These are phyloP conservation scores for Alternaria atra DNA, from an alignment of 2,329 filamentous ascomycete species.

Conservation along the genomic window DNA sequence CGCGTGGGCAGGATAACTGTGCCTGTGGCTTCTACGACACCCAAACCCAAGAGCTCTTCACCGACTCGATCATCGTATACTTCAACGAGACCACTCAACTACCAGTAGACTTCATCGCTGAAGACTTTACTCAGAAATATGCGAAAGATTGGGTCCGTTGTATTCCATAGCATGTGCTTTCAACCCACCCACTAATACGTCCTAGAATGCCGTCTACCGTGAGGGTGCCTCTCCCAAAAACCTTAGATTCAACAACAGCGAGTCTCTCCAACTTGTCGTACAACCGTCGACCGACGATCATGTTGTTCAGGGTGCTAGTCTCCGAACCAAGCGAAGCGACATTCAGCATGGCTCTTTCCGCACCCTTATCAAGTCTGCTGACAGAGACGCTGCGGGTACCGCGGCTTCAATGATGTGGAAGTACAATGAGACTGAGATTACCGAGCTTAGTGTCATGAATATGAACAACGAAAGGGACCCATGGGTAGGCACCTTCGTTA, in stretches of 20 bases:
- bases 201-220: conserved; percentile 52
- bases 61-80: conserved; percentile 60
- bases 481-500: conserved; percentile 52
- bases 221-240: conserved; percentile 56
- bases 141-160: conserved; percentile 55
- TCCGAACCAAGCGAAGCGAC: conserved; percentile 56
- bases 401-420: conserved; percentile 58
- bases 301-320: conserved; percentile 55
- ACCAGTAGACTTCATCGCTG: conserved; percentile 50
- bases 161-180: not conserved
- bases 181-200: not conserved
- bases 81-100: conserved; percentile 59
- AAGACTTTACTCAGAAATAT: conserved; percentile 55
- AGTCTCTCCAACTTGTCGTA: conserved; percentile 49
- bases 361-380: conserved; percentile 54
- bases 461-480: conserved; percentile 51
- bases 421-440: conserved; percentile 56
- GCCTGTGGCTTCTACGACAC: conserved; percentile 59
- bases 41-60: conserved; percentile 52
- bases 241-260: conserved; percentile 46
- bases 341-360: conserved; percentile 61
- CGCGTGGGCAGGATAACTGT: conserved; percentile 45
- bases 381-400: conserved; percentile 49
- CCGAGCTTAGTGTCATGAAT: conserved; percentile 58
- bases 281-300: conserved; percentile 48